phyloP scores from a whole-genome alignment of 495 filamentous ascomycete genomes.

The Aspergillus leporis region DNA sequence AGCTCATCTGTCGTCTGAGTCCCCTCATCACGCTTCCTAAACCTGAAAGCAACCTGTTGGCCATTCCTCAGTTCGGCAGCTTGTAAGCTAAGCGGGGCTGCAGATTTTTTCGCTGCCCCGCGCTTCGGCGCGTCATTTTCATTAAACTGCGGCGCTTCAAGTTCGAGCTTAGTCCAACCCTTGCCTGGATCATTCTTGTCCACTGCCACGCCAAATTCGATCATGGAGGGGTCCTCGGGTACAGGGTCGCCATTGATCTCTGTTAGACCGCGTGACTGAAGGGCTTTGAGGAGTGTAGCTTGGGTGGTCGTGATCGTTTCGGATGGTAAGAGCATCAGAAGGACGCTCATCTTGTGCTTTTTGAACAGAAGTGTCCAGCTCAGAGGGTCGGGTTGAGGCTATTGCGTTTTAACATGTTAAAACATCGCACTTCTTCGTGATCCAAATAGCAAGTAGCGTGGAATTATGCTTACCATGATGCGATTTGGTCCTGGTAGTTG shows the following conservation, averaged over 20 bases:
- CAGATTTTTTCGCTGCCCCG: constrained; percentile 38
- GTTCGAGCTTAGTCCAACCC: constrained; percentile 56
- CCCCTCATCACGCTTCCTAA: constrained; percentile 36
- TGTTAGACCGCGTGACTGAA: constrained; percentile 41
- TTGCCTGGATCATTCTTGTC: constrained; percentile 56
- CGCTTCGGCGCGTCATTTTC: constrained; percentile 44
- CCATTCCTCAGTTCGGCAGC: constrained; percentile 57
- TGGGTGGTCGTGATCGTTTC: constrained; percentile 63
- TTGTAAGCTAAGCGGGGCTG: constrained; percentile 44
- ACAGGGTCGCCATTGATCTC: constrained; percentile 48
- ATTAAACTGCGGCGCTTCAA: constrained; percentile 32
- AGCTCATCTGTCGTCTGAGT: constrained; percentile 18
- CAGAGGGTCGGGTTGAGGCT: constrained; percentile 34
- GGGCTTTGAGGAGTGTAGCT: constrained; percentile 59
- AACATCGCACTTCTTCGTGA: background rate
- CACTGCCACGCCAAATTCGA: constrained; percentile 55
- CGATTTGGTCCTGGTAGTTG: background rate
- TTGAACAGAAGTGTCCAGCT: constrained; percentile 76
- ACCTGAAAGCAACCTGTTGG: constrained; percentile 68
- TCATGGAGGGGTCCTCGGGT: constrained; percentile 47
- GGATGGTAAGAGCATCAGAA: constrained; percentile 65
- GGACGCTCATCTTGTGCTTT: constrained; percentile 72
- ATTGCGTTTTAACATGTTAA: constrained; percentile 8
- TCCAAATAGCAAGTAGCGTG: background rate
- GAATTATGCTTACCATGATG: constrained; percentile 21